phyloP scores from a whole-genome alignment of 2,329 filamentous ascomycete genomes.

The Acrocalymma vagum region DNA sequence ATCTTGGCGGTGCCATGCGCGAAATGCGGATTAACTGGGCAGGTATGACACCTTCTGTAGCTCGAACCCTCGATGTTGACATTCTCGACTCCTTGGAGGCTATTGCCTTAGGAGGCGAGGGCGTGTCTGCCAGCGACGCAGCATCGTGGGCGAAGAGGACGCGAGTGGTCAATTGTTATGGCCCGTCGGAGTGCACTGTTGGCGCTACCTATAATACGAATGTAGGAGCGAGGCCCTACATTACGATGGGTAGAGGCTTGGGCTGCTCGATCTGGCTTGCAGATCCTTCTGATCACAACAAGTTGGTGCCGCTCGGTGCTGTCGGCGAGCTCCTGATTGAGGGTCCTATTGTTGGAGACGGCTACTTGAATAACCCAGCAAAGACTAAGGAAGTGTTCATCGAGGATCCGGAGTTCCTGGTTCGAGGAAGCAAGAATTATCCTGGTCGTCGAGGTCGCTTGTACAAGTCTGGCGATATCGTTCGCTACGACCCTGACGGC shows the following conservation, averaged over 20 bases:
- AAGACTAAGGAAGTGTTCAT: conserved; percentile 50
- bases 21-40: conserved; percentile 44
- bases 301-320: conserved; percentile 48
- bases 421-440: conserved; percentile 67
- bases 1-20: conserved; percentile 52
- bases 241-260: conserved; percentile 47
- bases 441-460: conserved; percentile 58
- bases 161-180: conserved; percentile 46
- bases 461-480: conserved; percentile 45
- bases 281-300: conserved; percentile 49
- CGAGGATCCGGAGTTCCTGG: conserved; percentile 65
- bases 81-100: conserved; percentile 53
- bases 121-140: conserved; percentile 42
- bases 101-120: conserved; percentile 52
- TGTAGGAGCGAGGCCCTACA: conserved; percentile 38
- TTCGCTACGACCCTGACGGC: conserved; percentile 59
- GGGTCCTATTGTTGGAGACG: conserved; percentile 58
- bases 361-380: conserved; percentile 45
- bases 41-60: conserved; percentile 48
- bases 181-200: conserved; percentile 47
- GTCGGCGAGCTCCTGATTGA: conserved; percentile 66
- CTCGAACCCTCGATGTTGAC: conserved; percentile 46
- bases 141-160: conserved; percentile 55
- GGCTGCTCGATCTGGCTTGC: conserved; percentile 51
- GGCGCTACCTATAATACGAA: conserved; percentile 42